Evolutionary conservation across 768 basidiomycete genomes (phyloP), one percentile per base, ranked within the genome.

Genomic region (Lepiota subincarnata): DNA sequence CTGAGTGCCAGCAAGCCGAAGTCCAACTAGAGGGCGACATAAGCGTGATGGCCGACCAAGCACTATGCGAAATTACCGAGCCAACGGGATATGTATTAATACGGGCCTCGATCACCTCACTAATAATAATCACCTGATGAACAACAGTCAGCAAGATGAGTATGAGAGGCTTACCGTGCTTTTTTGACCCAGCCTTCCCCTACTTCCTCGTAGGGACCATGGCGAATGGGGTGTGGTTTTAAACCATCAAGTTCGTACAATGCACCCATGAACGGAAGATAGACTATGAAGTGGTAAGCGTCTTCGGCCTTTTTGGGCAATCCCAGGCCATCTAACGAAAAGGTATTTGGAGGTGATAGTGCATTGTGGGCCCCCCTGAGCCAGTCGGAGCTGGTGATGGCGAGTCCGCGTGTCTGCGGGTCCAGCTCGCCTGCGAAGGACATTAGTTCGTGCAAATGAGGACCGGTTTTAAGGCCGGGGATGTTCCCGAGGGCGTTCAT

Each of bases 281-380:
- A 99, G 10, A 96, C 87, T 38, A 98, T 86, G 63, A 98, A 99
- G 62, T 99, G 96, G 68, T 96, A 99, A 11, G 95, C 95, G 62
- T 98, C 97, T 64, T 81, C 79, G 48, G 71, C 70, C 60, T 73
- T 83, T 59, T 75, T 87, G 22, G 80, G 81, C 18, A 88, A 73
- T 19, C 82, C 85, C 19, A 92, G 77, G 16, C 93, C 92, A 62
- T 93, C 90, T 49, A 96, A 73, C 5, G 91, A 91, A 60, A 97
- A 89, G 0, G 91, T 83, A 54, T 81, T 87, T 12, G 94, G 92
- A 35, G 93, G 91, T 10, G 95, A 92, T 60, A 98, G 85, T 14
- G 91, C 81, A 64, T 99, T 99, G 67, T 99, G 96, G 13, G 90
- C 87, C 60, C 87, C 83, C 31, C 87, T 74, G 48, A 89, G 74